Evolutionary conservation across 1,139 yeast genomes (phyloP).

Genomic region (Sugiyamaella xylanicola): DNA sequence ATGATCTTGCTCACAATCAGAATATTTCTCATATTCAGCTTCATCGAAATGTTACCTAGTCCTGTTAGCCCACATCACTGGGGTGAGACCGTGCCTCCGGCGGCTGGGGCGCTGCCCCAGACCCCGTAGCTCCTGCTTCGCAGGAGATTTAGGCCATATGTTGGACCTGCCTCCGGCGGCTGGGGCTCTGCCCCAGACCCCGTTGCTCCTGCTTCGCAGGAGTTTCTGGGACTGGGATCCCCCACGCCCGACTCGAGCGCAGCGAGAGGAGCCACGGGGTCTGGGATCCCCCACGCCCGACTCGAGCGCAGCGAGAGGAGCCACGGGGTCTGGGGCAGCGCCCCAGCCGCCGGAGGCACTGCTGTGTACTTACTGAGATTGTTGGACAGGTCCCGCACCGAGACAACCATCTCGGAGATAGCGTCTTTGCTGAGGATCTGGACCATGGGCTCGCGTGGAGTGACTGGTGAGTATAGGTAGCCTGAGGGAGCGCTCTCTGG

Average conservation of each 20-base stretch:
- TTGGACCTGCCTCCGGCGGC: background rate
- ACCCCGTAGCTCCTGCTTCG: background rate
- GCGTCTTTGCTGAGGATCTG: conserved; percentile 42
- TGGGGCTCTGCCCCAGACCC: conserved; percentile 1
- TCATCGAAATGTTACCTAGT: conserved; percentile 49
- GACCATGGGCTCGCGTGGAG: conserved; percentile 21
- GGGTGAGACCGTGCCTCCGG: background rate
- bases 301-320: background rate
- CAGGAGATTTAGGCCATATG: background rate
- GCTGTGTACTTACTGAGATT: conserved; percentile 38
- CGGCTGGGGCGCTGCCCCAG: conserved; percentile 1
- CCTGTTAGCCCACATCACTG: background rate
- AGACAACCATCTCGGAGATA: conserved; percentile 46
- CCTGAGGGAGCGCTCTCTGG: conserved; percentile 20
- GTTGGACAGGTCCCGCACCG: conserved; percentile 46
- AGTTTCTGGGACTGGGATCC: too few species aligned
- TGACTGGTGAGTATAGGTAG: conserved; percentile 18
- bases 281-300: too few species aligned
- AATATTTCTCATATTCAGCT: conserved; percentile 58
- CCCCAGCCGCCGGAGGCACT: conserved; percentile 2
- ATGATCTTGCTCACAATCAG: conserved; percentile 71
- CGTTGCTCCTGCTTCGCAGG: background rate
- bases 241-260: background rate
- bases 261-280: background rate
- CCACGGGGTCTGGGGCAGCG: background rate